phyloP scores from a whole-genome alignment of 345 rosid species.

The Noccaea caerulescens region DNA sequence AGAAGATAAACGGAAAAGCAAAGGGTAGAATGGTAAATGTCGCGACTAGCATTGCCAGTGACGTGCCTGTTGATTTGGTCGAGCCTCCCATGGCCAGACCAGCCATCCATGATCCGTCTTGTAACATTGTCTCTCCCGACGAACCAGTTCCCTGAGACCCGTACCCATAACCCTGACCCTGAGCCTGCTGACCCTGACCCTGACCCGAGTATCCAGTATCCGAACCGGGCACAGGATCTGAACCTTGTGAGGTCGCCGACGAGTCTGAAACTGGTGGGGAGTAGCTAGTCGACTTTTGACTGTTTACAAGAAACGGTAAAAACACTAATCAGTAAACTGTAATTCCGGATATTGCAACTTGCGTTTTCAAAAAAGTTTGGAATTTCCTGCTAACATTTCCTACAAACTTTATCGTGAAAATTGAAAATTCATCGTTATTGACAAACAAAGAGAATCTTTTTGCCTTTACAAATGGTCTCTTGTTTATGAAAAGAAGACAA shows the following conservation, averaged over 20 bases:
- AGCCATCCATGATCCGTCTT: constrained; percentile 87
- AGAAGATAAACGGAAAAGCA: constrained; percentile 18
- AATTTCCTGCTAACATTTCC: neutral
- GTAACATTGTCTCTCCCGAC: constrained; percentile 59
- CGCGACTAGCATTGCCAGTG: constrained; percentile 1
- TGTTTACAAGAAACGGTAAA: constrained; percentile 17
- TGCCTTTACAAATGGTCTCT: neutral
- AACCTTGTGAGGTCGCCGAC: constrained; percentile 50
- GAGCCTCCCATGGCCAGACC: constrained; percentile 93
- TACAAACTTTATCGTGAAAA: neutral
- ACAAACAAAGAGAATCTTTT: constrained; percentile 28
- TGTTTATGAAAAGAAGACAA: constrained; percentile 40
- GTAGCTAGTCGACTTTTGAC: constrained; percentile 81
- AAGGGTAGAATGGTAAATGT: constrained; percentile 3
- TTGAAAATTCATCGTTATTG: neutral
- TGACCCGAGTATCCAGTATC: constrained; percentile 43
- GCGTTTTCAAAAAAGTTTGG: constrained; percentile 1
- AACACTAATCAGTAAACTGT: neutral
- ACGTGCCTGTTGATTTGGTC: constrained; percentile 37
- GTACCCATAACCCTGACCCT: constrained; percentile 38
- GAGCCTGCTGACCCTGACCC: constrained; percentile 37
- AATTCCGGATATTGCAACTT: constrained; percentile 1
- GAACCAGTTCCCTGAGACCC: constrained; percentile 52
- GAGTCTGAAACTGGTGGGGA: constrained; percentile 55
- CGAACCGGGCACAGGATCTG: constrained; percentile 45